Base-by-base conservation (phyloP, 2,329 filamentous ascomycete species). In the Penicillium janthinellum region DNA sequence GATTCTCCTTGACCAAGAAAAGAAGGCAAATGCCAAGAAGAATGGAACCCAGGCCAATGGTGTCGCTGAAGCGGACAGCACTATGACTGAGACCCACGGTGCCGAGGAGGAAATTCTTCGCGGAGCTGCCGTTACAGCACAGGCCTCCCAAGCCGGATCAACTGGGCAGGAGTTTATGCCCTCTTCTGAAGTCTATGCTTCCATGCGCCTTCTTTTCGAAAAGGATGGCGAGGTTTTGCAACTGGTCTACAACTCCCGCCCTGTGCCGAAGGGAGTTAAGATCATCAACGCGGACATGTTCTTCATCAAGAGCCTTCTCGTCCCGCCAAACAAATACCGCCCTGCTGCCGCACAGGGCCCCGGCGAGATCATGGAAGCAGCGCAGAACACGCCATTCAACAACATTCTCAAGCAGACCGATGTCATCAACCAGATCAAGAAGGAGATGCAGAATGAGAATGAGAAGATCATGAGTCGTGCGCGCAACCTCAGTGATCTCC, bases 271-370 rank as follows among this genome's bases (percentile, higher is more conserved):
- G 72, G 85, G 83, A 57, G 78, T 82, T 39, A 77, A 78, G 6
- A 79, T 79, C 17, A 81, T 92, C n/a, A 87, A 81, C 2, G 86
- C 91, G 1, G 90, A 96, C 66, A 96, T 98, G 88, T 98, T 99
- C 78, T 99, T 99, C 78, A 82, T 98, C 58, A 88, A 90, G 58
- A 89, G 88, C 38, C 81, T 99, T 54, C 82, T 98, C 14, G 92
- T 99, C 0, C 92, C 96, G 1, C 95, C 95, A 2, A 99, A 96
- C 74, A 90, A 88, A 68, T 99, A 90, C 75, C 88, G 95, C 42
- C 93, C 95, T 12, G 92, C 96, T 73, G 91, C 92, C 10, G 85
- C 87, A 60, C 93, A 91, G 34, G 91, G 92, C 47, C 86, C 89
- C 38, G 88, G 89, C 45, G 88, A 92, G 56, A 90, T 98, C 64